phyloP scores from a whole-genome alignment of 163 green algal species.

The Chloromonas sp. region DNA sequence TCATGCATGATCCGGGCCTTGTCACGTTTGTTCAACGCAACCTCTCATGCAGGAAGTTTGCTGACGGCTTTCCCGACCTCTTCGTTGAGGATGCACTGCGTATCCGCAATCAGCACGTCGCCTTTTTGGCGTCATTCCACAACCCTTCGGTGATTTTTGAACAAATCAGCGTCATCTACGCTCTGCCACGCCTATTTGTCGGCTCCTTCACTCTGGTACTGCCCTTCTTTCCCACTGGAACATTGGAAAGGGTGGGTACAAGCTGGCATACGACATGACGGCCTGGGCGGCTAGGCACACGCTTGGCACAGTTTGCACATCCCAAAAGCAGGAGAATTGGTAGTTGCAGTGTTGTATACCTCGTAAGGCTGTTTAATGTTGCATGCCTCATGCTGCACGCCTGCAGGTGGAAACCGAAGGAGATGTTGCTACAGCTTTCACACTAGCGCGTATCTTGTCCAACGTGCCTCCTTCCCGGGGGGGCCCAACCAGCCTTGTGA shows the following conservation, averaged over 20 bases:
- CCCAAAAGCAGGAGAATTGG: too few relatives aligned
- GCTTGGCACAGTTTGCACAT: too few relatives aligned
- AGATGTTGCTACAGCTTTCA: constrained; percentile 96
- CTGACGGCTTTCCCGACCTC: constrained; percentile 96
- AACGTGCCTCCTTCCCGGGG: constrained; percentile 93
- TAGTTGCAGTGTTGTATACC: too few relatives aligned
- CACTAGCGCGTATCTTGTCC: constrained; percentile 91
- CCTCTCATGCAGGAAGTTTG: constrained; percentile 69
- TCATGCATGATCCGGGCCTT: too few relatives aligned
- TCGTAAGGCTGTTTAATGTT: too few relatives aligned
- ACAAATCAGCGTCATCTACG: constrained; percentile 97
- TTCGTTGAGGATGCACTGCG: constrained; percentile 89
- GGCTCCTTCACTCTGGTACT: constrained; percentile 96
- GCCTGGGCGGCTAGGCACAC: too few relatives aligned
- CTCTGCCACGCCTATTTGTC: constrained; percentile 94
- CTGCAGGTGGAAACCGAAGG: constrained; percentile 89
- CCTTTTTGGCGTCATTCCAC: constrained; percentile 96
- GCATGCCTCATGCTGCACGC: too few relatives aligned
- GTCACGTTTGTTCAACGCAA: too few relatives aligned
- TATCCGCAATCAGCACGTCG: constrained; percentile 93
- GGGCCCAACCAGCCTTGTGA: constrained; percentile 86
- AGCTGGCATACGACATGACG: too few relatives aligned
- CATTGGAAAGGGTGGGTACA: constrained; percentile 71
- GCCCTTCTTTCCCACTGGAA: constrained; percentile 98
- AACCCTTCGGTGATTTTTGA: constrained; percentile 68